Evolutionary conservation across 2,329 filamentous ascomycete genomes (phyloP).

Genomic region (Fusarium brevicatenulatum): DNA sequence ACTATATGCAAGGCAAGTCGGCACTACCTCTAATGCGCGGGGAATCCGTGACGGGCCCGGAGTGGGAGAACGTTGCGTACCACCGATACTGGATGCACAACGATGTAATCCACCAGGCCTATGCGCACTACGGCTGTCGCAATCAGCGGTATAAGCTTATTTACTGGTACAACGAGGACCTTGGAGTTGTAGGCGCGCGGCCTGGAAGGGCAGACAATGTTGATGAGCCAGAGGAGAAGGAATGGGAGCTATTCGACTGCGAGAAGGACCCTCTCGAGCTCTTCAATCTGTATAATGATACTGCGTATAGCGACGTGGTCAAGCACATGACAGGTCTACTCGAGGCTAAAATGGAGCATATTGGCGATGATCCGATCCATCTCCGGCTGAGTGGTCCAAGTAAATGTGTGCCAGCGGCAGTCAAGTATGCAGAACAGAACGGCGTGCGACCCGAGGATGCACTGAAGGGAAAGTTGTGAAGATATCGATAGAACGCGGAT

Average conservation of each 20-base stretch:
- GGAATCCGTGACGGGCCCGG: conserved; percentile 45
- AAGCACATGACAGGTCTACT: conserved; percentile 53
- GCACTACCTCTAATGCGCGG: conserved; percentile 51
- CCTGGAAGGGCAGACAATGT: conserved; percentile 47
- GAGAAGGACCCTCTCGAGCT: conserved; percentile 60
- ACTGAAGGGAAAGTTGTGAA: neutral
- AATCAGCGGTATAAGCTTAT: conserved; percentile 65
- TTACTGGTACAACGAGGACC: conserved; percentile 64
- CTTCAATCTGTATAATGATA: conserved; percentile 57
- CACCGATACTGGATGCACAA: conserved; percentile 68
- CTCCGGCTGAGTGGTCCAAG: neutral
- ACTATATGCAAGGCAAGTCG: conserved; percentile 63
- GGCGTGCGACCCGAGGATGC: neutral
- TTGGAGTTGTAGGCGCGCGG: conserved; percentile 56
- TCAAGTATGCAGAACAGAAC: neutral
- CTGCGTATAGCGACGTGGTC: conserved; percentile 51
- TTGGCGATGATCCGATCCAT: conserved; percentile 56
- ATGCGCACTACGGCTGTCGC: conserved; percentile 63
- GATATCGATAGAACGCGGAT: neutral
- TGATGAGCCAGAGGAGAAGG: conserved; percentile 46
- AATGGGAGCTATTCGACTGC: conserved; percentile 67
- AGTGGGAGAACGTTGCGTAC: conserved; percentile 64
- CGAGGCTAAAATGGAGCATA: conserved; percentile 62
- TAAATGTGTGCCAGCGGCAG: neutral
- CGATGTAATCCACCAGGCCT: conserved; percentile 60